Conservation (phyloP, 2,329 filamentous ascomycete species). For the Penicillium vulpinum region DNA sequence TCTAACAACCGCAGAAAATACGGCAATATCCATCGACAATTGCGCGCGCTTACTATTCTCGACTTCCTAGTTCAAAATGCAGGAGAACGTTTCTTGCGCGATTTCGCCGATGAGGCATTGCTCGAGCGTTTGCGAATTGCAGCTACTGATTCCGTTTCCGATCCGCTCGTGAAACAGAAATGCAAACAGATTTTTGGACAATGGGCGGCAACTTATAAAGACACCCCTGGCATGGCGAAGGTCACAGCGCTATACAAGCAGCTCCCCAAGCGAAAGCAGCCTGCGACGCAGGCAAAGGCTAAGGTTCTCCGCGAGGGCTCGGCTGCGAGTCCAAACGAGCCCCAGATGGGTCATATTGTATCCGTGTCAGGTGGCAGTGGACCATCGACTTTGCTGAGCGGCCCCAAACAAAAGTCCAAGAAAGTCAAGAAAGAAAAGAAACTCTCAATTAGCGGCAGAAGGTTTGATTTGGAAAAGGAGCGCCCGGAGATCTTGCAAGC, state of each 20-base stretch:
- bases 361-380: slow-evolving; percentile 42
- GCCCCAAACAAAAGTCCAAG: slow-evolving; percentile 40
- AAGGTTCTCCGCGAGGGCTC: slow-evolving; percentile 81
- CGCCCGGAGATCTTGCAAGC: slow-evolving; percentile 81
- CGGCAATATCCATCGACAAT: slow-evolving; percentile 87
- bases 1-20: slow-evolving; percentile 66
- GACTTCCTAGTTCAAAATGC: slow-evolving; percentile 96
- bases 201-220: slow-evolving; percentile 82
- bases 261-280: slow-evolving; percentile 67
- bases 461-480: slow-evolving; percentile 84
- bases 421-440: slow-evolving; percentile 59
- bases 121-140: slow-evolving; percentile 88
- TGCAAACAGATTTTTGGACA: slow-evolving; percentile 82
- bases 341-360: slow-evolving; percentile 40
- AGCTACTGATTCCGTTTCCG: slow-evolving; percentile 79
- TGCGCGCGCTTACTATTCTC: slow-evolving; percentile 82
- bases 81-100: slow-evolving; percentile 79
- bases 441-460: slow-evolving; percentile 48
- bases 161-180: slow-evolving; percentile 82
- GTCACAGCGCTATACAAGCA: slow-evolving; percentile 77
- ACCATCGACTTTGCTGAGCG: slow-evolving; percentile 38
- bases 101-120: slow-evolving; percentile 86
- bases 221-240: slow-evolving; percentile 73
- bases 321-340: slow-evolving; percentile 40
- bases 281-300: slow-evolving; percentile 73